Conservation (phyloP, 2,329 filamentous ascomycete species). For the Penicillium expansum region DNA sequence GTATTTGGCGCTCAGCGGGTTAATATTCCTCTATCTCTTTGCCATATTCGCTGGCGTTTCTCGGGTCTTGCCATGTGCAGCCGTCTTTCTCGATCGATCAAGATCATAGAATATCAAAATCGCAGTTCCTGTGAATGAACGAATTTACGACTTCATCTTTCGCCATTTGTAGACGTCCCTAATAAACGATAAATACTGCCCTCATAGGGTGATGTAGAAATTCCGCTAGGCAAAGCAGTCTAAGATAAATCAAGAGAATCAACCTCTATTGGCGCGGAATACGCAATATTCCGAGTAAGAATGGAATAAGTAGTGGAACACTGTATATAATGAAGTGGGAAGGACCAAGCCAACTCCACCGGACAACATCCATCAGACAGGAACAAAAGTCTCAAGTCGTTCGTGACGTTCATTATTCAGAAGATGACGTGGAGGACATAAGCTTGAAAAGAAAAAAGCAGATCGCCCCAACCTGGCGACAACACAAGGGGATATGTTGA, state of each 20-base stretch:
- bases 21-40: slow-evolving; percentile 1
- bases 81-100: not conserved
- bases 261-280: slow-evolving; percentile 5
- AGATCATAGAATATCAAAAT: slow-evolving; percentile 3
- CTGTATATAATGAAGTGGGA: slow-evolving; percentile 18
- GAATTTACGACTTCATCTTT: slow-evolving; percentile 2
- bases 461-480: slow-evolving; percentile 7
- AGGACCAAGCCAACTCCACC: slow-evolving; percentile 7
- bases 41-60: not conserved
- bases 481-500: slow-evolving; percentile 14
- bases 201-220: not conserved
- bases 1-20: slow-evolving; percentile 16
- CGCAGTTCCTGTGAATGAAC: slow-evolving; percentile 7
- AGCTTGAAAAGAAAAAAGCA: slow-evolving; percentile 7
- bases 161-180: not conserved
- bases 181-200: not conserved
- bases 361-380: slow-evolving; percentile 8
- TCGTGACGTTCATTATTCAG: slow-evolving; percentile 25
- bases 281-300: not conserved
- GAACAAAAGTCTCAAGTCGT: slow-evolving; percentile 7
- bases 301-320: slow-evolving; percentile 10
- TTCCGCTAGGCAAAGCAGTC: not conserved
- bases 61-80: not conserved
- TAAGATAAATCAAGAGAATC: not conserved
- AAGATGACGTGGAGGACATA: slow-evolving; percentile 22